Base-by-base conservation (phyloP, 306 rosid species). In the Sechiopsis laciniata region DNA sequence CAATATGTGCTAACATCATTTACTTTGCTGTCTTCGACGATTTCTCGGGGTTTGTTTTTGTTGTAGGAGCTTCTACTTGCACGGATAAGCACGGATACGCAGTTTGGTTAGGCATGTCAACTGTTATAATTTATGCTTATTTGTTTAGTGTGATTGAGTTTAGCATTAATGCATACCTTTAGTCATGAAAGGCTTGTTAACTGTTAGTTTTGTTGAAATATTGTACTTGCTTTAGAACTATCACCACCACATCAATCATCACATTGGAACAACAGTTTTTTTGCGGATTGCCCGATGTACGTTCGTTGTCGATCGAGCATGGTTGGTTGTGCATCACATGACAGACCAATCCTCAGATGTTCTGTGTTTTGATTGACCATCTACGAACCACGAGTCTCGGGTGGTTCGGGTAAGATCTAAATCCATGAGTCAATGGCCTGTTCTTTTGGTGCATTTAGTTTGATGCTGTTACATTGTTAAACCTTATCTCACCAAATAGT, bases 331-430 rank as follows among this genome's bases (percentile, higher is more conserved):
- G 52, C 53, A 15, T 7, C 17, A 40, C 10, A 10, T 8, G 26
- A 40, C 20, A 42, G 29, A 65, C 29, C 54, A 10, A 17, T 17
- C 52, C 17, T 37, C 53, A 53, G 20, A 53, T 67, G 29, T 19
- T 67, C 54, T 50, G 20, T 13, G 55, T 7, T 68, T 68, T 50
- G 7, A 21, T 68, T 7, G 14, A 68, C 3, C 20, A 22, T 48
- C 11, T 14, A 66, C 46, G 37, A 11, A 16, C 26, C 53, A 10
- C 21, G 4, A 48, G 56, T 21, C 37, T 48, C 42, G 16, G 73
- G 73, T 68, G 56, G 13, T 19, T 48, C 42, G 16, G 73, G 73
- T 68, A 68, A 21, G 73, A 24, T 24, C 24, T 68, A 20, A 45
- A 20, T 12, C 12, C 56, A 21, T 8, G 26, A 68, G 14, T 46